Evolutionary conservation across 2,329 filamentous ascomycete species (phyloP).

Genomic region (Aspergillus sp.): DNA sequence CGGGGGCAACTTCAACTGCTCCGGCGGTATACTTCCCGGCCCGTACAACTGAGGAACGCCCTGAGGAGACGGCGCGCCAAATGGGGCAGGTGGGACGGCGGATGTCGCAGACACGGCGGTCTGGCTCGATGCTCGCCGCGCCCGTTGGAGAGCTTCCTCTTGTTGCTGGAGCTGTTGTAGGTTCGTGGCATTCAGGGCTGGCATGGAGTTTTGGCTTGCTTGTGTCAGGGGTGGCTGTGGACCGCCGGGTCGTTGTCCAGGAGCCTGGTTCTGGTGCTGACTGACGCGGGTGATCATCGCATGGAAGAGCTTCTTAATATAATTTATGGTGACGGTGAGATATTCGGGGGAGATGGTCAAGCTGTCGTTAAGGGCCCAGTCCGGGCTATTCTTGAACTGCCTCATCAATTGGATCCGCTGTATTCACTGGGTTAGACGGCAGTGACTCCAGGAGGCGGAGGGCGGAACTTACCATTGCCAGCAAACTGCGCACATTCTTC

Average conservation of each 20-base stretch:
- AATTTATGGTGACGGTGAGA: slow-evolving; percentile 33
- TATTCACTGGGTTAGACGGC: slow-evolving; percentile 3
- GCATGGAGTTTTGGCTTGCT: slow-evolving; percentile 25
- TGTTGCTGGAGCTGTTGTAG: slow-evolving; percentile 48
- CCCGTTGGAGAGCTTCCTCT: slow-evolving; percentile 41
- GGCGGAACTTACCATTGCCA: slow-evolving; percentile 34
- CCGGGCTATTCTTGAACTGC: slow-evolving; percentile 41
- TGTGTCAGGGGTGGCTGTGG: slow-evolving; percentile 20
- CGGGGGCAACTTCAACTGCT: slow-evolving; percentile 57
- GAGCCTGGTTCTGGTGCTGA: slow-evolving; percentile 27
- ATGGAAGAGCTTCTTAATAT: slow-evolving; percentile 42
- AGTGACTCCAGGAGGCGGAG: neutral
- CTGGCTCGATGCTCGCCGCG: slow-evolving; percentile 37
- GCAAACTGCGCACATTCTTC: slow-evolving; percentile 32
- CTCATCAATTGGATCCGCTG: slow-evolving; percentile 45
- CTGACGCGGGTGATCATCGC: slow-evolving; percentile 35
- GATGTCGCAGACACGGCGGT: slow-evolving; percentile 45
- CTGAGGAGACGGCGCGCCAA: slow-evolving; percentile 53
- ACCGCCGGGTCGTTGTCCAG: slow-evolving; percentile 21
- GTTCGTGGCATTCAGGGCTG: slow-evolving; percentile 44
- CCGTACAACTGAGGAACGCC: slow-evolving; percentile 58
- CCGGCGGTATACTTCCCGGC: slow-evolving; percentile 51
- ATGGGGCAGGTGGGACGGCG: slow-evolving; percentile 52
- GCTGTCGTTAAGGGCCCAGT: slow-evolving; percentile 43
- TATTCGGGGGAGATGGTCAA: slow-evolving; percentile 44